Evolutionary conservation across 2,329 filamentous ascomycete genomes (phyloP), one percentile per base, ranked within the genome.

Genomic region (Fusarium foetens): DNA sequence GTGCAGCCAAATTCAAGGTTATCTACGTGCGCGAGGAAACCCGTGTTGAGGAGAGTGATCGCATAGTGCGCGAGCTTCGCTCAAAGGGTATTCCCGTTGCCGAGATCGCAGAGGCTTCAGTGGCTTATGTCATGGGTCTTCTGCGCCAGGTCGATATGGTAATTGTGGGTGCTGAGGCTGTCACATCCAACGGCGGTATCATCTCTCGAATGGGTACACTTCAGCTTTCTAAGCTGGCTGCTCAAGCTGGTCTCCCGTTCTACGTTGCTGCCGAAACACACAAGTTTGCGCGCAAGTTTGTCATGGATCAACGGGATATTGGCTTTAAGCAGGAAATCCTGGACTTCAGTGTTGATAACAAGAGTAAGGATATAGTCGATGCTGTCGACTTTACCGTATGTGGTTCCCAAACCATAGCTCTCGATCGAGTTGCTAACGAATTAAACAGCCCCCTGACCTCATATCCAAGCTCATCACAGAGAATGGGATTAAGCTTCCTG

Each of bases 221-320:
- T 75, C 94, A 97, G 84, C 92, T 98, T 75, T 95, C 94, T 4
- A 85, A 94, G 74, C 84, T 98, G 58, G 94, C 95, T 9, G 91
- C 91, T 76, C 80, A 82, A 33, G 85, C 85, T 48, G 89, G 91
- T 42, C 91, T 93, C 70, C 93, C 93, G 0, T 94, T 98, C 75
- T 97, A 97, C 78, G 94, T 97, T 23, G 94, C 96, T 9, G 93
- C 93, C 2, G 96, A 99, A 84, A 97, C 93, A 77, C 96, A 99
- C 86, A 99, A 99, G 84, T 98, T 99, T 79, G 94, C 97, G 49
- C 89, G 94, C 76, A 87, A 96, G 61, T 96, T 95, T 77, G 94
- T 95, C 3, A 84, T 96, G 27, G 90, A 92, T 70, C 94, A 97
- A 82, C 90, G 91, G 66, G 93, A 96, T 78, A 84, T 97, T 65